These are phyloP conservation scores for Daldinia caldariorum DNA, from an alignment of 495 filamentous ascomycete species.

Conservation along the genomic window DNA sequence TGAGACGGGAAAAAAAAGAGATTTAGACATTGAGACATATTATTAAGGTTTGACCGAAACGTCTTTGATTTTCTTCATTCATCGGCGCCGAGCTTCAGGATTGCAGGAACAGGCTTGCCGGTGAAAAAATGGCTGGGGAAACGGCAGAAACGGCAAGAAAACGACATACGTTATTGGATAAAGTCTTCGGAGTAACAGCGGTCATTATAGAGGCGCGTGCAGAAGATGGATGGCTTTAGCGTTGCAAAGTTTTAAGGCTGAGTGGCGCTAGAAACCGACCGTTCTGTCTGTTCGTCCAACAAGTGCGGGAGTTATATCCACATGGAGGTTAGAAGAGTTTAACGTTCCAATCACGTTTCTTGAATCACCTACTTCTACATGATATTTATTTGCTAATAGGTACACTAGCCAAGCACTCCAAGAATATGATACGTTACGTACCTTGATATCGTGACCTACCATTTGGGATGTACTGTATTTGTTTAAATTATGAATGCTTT, in stretches of 20 bases:
- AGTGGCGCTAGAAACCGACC: constrained; percentile 21
- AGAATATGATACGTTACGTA: background rate
- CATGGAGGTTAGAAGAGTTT: background rate
- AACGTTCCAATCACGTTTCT: constrained; percentile 9
- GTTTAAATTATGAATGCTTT: too few relatives aligned
- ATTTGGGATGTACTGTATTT: too few relatives aligned
- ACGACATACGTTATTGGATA: constrained; percentile 1
- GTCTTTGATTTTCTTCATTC: background rate
- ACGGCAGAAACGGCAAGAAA: constrained; percentile 9
- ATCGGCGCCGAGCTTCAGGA: background rate
- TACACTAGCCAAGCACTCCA: background rate
- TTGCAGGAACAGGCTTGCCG: background rate
- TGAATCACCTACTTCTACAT: background rate
- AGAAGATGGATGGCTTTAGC: constrained; percentile 1
- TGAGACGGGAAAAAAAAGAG: background rate
- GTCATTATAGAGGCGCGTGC: constrained; percentile 6
- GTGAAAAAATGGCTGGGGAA: constrained; percentile 1
- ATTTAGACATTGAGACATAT: background rate
- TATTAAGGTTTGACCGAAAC: constrained; percentile 1
- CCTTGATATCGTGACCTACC: background rate
- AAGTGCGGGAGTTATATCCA: background rate
- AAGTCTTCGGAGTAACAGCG: constrained; percentile 13
- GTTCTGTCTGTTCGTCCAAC: background rate
- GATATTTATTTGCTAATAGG: background rate
- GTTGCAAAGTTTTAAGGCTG: constrained; percentile 37